These are phyloP conservation scores for Leptodermis oblonga DNA, from an alignment of 257 asterid species.

Conservation along the genomic window DNA sequence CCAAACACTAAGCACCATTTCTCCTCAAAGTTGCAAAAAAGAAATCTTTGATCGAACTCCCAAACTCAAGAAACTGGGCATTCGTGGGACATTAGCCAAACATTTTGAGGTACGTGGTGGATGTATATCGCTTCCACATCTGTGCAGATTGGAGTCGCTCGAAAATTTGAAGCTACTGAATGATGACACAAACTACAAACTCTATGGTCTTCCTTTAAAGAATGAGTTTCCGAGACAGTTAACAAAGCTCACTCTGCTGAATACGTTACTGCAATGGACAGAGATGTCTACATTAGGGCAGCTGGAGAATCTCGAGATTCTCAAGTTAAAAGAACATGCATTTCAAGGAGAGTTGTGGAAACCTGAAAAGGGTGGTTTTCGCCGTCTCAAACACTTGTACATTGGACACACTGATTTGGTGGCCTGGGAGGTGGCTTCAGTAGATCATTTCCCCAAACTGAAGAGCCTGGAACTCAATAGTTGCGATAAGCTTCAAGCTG, in stretches of 20 bases:
- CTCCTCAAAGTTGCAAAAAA: conserved; percentile 19
- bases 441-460: conserved; percentile 21
- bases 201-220: conserved; percentile 13
- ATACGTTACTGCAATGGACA: conserved; percentile 17
- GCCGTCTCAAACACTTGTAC: conserved; percentile 7
- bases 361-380: conserved; percentile 15
- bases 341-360: conserved; percentile 19
- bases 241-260: conserved; percentile 18
- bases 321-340: too few relatives aligned
- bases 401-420: conserved; percentile 15
- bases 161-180: conserved; percentile 44
- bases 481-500: too few relatives aligned
- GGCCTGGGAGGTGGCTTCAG: conserved; percentile 20
- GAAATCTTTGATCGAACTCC: conserved; percentile 4
- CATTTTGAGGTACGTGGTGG: background rate
- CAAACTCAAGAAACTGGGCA: conserved; percentile 19
- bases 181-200: conserved; percentile 21
- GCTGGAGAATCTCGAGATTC: conserved; percentile 15
- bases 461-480: too few relatives aligned
- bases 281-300: conserved; percentile 14
- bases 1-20: conserved; percentile 15
- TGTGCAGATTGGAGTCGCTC: conserved; percentile 31
- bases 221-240: conserved; percentile 19
- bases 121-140: background rate
- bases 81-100: conserved; percentile 8